Evolutionary conservation across 225 moss, liverwort and hornwort genomes (phyloP).

Genomic region (Pseudisothecium myosuroides): DNA sequence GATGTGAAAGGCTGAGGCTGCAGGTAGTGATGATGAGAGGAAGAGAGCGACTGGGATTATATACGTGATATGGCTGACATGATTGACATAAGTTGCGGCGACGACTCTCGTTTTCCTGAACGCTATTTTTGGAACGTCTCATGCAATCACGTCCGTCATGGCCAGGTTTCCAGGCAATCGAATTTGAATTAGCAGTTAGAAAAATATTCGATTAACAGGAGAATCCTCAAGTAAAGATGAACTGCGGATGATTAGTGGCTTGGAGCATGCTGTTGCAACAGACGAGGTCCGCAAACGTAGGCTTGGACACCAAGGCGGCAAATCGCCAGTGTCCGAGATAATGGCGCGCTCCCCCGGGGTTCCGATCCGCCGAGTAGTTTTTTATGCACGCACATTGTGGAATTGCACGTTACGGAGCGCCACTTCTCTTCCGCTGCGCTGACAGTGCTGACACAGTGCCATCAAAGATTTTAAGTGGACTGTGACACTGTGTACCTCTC

Average conservation of each 20-base stretch:
- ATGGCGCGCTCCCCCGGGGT: not conserved
- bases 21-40: not conserved
- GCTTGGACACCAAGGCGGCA: not conserved
- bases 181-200: not conserved
- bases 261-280: not conserved
- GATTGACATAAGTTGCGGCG: not conserved
- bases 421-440: not conserved
- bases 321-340: not conserved
- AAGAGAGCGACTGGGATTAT: not conserved
- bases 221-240: not conserved
- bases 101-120: not conserved
- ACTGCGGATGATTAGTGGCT: not conserved
- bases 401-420: not conserved
- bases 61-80: not conserved
- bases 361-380: not conserved
- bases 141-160: not conserved
- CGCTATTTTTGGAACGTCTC: not conserved
- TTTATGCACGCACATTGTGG: not conserved
- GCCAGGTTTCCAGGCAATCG: not conserved
- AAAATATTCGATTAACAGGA: not conserved
- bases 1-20: not conserved
- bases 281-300: not conserved
- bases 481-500: not conserved
- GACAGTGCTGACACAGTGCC: not conserved
- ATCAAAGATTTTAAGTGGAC: not conserved